Conservation (phyloP, 2,329 filamentous ascomycete species). For the Lojkania enalia region DNA sequence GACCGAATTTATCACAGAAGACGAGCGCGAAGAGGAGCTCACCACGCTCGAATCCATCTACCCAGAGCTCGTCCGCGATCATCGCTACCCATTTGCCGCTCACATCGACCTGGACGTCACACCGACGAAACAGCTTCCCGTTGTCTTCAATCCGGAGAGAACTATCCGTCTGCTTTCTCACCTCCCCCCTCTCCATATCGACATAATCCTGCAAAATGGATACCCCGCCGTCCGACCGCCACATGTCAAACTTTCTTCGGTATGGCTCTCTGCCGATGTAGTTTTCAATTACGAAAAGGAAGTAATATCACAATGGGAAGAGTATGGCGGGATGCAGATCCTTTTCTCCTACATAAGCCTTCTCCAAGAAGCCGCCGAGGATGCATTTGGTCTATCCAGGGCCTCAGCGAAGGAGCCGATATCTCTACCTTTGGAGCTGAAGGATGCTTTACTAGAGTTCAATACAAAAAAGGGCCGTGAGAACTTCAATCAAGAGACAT, state of each 20-base stretch:
- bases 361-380: slow-evolving; percentile 61
- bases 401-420: slow-evolving; percentile 40
- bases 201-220: slow-evolving; percentile 56
- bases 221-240: slow-evolving; percentile 61
- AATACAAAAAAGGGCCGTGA: slow-evolving; percentile 73
- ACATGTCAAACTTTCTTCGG: slow-evolving; percentile 52
- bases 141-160: slow-evolving; percentile 30
- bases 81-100: slow-evolving; percentile 48
- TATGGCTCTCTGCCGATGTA: slow-evolving; percentile 57
- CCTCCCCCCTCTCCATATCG: slow-evolving; percentile 59
- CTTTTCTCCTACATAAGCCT: slow-evolving; percentile 64
- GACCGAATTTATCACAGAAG: slow-evolving; percentile 44
- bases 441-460: slow-evolving; percentile 75
- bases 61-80: slow-evolving; percentile 60
- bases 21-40: slow-evolving; percentile 64
- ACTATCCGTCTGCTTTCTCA: slow-evolving; percentile 56
- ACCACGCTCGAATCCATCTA: slow-evolving; percentile 64
- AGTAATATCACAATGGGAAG: slow-evolving; percentile 60
- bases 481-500: slow-evolving; percentile 81
- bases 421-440: slow-evolving; percentile 55
- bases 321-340: slow-evolving; percentile 60
- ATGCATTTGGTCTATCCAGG: slow-evolving; percentile 55
- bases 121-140: slow-evolving; percentile 55
- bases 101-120: slow-evolving; percentile 60
- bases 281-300: slow-evolving; percentile 52